Conservation (phyloP, 202 grass and related monocot genomes). For the Elaeis oleifera region DNA sequence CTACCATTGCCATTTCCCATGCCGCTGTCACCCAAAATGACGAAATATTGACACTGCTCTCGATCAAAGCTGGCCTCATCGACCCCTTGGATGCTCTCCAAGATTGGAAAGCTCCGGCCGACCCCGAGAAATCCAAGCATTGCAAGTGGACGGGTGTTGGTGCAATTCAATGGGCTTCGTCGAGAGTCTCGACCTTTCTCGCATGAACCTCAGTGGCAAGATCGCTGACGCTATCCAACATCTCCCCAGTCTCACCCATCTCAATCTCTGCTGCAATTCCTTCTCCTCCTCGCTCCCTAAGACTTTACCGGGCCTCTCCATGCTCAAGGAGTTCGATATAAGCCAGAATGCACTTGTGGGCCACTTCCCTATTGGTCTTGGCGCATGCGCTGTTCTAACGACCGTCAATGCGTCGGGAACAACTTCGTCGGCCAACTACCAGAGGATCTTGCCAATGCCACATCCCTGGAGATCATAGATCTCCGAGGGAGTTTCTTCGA, state of each 20-base stretch:
- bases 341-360: conserved; percentile 78
- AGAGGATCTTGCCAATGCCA: conserved; percentile 61
- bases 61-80: conserved; percentile 48
- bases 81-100: conserved; percentile 43
- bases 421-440: conserved; percentile 69
- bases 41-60: conserved; percentile 39
- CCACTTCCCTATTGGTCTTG: conserved; percentile 59
- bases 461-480: conserved; percentile 57
- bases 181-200: conserved; percentile 48
- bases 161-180: conserved; percentile 50
- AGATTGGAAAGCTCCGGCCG: conserved; percentile 42
- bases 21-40: conserved; percentile 23
- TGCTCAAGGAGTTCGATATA: conserved; percentile 52
- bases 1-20: conserved; percentile 8
- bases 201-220: conserved; percentile 66
- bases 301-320: conserved; percentile 38
- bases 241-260: conserved; percentile 34
- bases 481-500: conserved; percentile 69
- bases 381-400: conserved; percentile 33
- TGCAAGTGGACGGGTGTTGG: conserved; percentile 68
- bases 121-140: conserved; percentile 4
- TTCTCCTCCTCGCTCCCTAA: conserved; percentile 57
- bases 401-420: conserved; percentile 63
- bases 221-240: conserved; percentile 41
- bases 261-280: conserved; percentile 78